Conservation (phyloP, 1,284 basidiomycete species). For the Apiotrichum porosum region DNA sequence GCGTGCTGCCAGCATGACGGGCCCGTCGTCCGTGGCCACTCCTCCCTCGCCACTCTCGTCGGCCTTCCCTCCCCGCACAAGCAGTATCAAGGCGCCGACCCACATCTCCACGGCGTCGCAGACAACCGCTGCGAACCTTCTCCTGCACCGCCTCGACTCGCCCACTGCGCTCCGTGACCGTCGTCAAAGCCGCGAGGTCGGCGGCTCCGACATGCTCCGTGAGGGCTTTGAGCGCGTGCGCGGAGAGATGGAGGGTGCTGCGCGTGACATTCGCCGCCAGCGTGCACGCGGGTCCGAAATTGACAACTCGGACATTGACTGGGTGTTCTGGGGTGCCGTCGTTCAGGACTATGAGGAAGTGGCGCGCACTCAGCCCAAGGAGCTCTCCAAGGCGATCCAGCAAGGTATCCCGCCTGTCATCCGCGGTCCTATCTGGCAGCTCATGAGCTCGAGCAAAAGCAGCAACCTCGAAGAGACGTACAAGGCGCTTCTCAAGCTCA, state of each 20-base stretch:
- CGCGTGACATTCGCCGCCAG: constrained; percentile 51
- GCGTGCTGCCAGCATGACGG: background rate
- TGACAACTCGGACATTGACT: constrained; percentile 34
- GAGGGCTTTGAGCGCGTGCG: constrained; percentile 46
- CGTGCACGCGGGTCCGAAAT: constrained; percentile 45
- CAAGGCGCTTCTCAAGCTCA: constrained; percentile 73
- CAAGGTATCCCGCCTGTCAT: constrained; percentile 72
- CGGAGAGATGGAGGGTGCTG: constrained; percentile 44
- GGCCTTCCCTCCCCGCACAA: too few species aligned
- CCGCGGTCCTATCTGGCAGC: constrained; percentile 94
- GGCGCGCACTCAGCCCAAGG: constrained; percentile 68
- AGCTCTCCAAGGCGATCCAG: constrained; percentile 84
- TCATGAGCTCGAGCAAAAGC: constrained; percentile 95
- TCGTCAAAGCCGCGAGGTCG: constrained; percentile 32
- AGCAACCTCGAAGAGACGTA: constrained; percentile 80
- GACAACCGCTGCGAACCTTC: constrained; percentile 11
- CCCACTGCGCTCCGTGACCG: constrained; percentile 34
- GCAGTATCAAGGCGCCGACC: too few species aligned
- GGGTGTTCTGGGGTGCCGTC: constrained; percentile 94
- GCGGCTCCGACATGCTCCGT: constrained; percentile 30
- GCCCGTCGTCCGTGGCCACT: constrained; percentile 14
- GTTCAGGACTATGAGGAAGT: constrained; percentile 86
- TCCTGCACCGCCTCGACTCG: constrained; percentile 29
- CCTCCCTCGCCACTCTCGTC: constrained; percentile 11
- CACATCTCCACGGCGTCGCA: constrained; percentile 7